A percentile compares a stretch with the other conserved stretches of the same genome.
phyloP scores from a whole-genome alignment of 2,329 filamentous ascomycete species.

The Monilinia aucupariae region DNA sequence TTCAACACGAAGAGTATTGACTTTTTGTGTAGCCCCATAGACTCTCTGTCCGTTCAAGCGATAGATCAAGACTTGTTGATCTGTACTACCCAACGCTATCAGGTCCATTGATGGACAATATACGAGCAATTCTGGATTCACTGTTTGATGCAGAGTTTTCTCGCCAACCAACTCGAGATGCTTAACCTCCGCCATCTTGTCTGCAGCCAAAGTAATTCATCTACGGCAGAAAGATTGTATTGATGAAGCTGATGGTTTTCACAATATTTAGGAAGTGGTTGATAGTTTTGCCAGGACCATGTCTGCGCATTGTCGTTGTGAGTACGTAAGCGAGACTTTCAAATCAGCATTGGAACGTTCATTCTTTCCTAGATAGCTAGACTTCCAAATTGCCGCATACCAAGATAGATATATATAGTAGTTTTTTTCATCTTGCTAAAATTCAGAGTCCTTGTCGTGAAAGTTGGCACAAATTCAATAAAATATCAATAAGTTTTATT shows the following conservation, averaged over 20 bases:
- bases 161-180: slow-evolving; percentile 46
- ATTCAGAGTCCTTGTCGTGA: neutral
- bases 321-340: slow-evolving; percentile 9
- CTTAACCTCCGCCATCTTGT: slow-evolving; percentile 22
- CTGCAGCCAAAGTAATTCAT: neutral
- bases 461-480: neutral
- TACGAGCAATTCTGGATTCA: slow-evolving; percentile 55
- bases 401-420: too few species aligned
- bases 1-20: slow-evolving; percentile 36
- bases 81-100: slow-evolving; percentile 63
- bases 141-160: slow-evolving; percentile 50
- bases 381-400: neutral
- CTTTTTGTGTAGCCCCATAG: slow-evolving; percentile 44
- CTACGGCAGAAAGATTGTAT: neutral
- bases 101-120: slow-evolving; percentile 85
- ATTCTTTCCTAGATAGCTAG: neutral
- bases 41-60: slow-evolving; percentile 70
- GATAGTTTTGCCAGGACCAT: neutral
- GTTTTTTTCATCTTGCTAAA: neutral
- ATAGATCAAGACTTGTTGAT: slow-evolving; percentile 68
- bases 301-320: slow-evolving; percentile 5
- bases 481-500: slow-evolving; percentile 18
- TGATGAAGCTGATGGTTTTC: neutral
- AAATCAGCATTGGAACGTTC: neutral
- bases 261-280: slow-evolving; percentile 3